Percentiles rank a stretch among this genome's conserved stretches.
These are phyloP conservation scores for Scedosporium aurantiacum DNA, from an alignment of 2,329 filamentous ascomycete genomes.

Conservation along the genomic window DNA sequence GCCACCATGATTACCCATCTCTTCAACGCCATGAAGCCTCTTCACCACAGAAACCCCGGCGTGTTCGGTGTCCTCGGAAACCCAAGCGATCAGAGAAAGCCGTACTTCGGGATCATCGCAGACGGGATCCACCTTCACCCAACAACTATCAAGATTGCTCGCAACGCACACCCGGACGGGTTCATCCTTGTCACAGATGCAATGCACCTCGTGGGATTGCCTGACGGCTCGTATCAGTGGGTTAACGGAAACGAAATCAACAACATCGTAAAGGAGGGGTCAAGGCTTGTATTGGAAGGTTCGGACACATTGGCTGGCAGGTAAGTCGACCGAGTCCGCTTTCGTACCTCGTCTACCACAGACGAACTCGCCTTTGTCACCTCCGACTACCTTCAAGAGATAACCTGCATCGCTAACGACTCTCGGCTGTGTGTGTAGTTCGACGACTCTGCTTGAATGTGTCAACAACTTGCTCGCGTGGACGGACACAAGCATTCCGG, in stretches of 20 bases:
- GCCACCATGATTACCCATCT: constrained; percentile 86
- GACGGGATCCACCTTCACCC: constrained; percentile 87
- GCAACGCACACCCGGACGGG: constrained; percentile 72
- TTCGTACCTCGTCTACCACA: no score
- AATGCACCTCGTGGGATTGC: constrained; percentile 75
- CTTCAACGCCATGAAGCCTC: constrained; percentile 87
- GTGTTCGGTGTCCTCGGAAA: constrained; percentile 77
- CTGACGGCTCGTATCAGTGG: constrained; percentile 78
- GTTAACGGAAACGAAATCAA: constrained; percentile 56
- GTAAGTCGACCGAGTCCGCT: constrained; percentile 27
- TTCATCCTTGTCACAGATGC: constrained; percentile 87
- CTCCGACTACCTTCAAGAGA: not conserved
- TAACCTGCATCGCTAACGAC: not conserved
- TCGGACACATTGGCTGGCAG: constrained; percentile 70
- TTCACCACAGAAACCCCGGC: constrained; percentile 84
- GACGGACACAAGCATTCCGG: constrained; percentile 56
- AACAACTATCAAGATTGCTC: constrained; percentile 80
- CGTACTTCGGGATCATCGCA: constrained; percentile 80
- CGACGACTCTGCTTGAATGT: constrained; percentile 67
- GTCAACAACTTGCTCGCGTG: constrained; percentile 71
- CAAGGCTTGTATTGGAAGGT: constrained; percentile 63
- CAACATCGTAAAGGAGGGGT: constrained; percentile 58
- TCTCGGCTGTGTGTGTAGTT: constrained; percentile 26
- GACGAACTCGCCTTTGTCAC: not conserved
- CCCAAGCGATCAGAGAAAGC: constrained; percentile 45